phyloP scores from a whole-genome alignment of 257 asterid genomes.

The Fraxinus americana region DNA sequence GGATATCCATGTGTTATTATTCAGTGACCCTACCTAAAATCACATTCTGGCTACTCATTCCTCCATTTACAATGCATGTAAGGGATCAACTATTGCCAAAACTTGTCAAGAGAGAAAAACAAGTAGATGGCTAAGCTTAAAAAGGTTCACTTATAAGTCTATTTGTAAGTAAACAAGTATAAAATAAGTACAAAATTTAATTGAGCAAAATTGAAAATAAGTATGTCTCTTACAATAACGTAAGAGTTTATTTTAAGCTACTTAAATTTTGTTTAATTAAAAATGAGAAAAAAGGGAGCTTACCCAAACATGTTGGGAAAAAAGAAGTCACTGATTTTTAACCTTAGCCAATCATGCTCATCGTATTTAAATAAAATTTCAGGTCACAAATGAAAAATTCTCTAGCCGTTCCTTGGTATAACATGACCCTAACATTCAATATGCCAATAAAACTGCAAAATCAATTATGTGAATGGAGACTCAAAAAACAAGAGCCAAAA shows the following conservation, averaged over 20 bases:
- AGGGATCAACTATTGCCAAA: not conserved
- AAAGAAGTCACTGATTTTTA: not conserved
- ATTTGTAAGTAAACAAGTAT: not conserved
- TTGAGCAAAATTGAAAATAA: not conserved
- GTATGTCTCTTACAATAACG: not conserved
- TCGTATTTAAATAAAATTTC: not conserved
- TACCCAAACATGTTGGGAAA: not conserved
- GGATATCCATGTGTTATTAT: not conserved
- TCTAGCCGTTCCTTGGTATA: not conserved
- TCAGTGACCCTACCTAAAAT: not conserved
- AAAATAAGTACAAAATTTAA: no score
- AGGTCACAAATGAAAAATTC: not conserved
- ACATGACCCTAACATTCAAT: not conserved
- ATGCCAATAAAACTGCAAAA: not conserved
- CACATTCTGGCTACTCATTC: not conserved
- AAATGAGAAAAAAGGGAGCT: not conserved
- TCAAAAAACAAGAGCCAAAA: not conserved
- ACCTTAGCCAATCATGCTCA: not conserved
- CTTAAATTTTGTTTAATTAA: no score
- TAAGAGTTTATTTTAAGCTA: not conserved
- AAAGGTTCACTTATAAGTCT: not conserved
- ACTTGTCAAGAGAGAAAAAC: not conserved
- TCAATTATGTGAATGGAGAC: not conserved
- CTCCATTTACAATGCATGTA: not conserved
- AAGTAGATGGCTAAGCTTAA: not conserved